Evolutionary conservation across 1,139 yeast species (phyloP).

Genomic region (Pichia sorboxylosa): DNA sequence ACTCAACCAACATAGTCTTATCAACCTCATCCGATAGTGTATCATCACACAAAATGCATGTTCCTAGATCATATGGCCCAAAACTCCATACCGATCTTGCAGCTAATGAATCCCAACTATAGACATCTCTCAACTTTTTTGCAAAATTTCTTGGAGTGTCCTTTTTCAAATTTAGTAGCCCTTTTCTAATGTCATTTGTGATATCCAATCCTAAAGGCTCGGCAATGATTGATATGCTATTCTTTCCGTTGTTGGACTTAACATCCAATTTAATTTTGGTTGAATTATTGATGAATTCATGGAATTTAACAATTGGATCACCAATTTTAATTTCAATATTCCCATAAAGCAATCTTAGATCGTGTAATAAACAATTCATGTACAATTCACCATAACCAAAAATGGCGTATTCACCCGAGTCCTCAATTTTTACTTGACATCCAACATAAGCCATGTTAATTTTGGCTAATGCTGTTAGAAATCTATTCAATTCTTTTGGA

Average conservation of each 20-base stretch:
- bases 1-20: constrained; percentile 33
- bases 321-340: constrained; percentile 70
- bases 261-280: constrained; percentile 60
- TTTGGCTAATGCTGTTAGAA: constrained; percentile 56
- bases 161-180: constrained; percentile 22
- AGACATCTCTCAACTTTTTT: constrained; percentile 42
- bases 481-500: constrained; percentile 68
- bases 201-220: constrained; percentile 59
- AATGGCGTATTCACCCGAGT: constrained; percentile 77
- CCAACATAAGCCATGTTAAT: constrained; percentile 57
- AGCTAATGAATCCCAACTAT: constrained; percentile 76
- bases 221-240: constrained; percentile 59
- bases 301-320: constrained; percentile 69
- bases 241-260: constrained; percentile 42
- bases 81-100: constrained; percentile 77
- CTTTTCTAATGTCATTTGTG: constrained; percentile 45
- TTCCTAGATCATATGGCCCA: constrained; percentile 49
- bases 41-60: constrained; percentile 60
- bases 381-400: constrained; percentile 82
- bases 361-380: constrained; percentile 75
- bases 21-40: constrained; percentile 65
- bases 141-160: constrained; percentile 29
- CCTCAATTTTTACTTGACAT: constrained; percentile 60
- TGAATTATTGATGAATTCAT: constrained; percentile 63
- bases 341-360: constrained; percentile 50